Base-by-base conservation (phyloP, 768 basidiomycete genomes). In the Roridomyces roridus region DNA sequence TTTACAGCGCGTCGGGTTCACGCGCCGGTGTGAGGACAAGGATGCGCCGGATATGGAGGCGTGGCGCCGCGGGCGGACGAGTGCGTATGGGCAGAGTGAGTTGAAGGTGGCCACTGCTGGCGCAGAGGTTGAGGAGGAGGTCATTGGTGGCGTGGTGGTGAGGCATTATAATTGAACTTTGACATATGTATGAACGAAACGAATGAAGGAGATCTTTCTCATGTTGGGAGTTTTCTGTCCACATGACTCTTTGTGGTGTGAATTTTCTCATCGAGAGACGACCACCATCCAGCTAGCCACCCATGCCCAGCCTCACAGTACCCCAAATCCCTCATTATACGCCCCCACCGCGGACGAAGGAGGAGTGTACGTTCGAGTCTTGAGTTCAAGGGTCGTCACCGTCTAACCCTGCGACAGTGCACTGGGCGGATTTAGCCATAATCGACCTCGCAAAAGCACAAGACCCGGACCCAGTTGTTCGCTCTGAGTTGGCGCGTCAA, bases 101-200 rank as follows among this genome's bases (percentile, higher is more conserved):
- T 67, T 85, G 41, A 77, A 75, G 55, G 68, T 69, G 29, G 69
- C 72, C 15, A 67, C 57, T 34, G 78, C 77, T 18, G 71, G 14
- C 7, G 29, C 74, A 1, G 76, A 74, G 1, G 77, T 82, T 1
- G 83, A 87, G 59, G 82, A 85, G 62, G 84, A 86, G 60, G 57
- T 81, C 36, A 73, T 86, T 42, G 79, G 76, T n/a, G 85, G 85
- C 0, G 74, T 86, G 1, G 55, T 84, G 4, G 83, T 86, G 9
- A 82, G 80, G 63, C 83, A 85, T 55, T 86, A 83, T 60, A 85
- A 78, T 60, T 87, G 57, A 67, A 17, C 29, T 31, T n/a, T n/a
- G n/a, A n/a, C n/a, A n/a, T n/a, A n/a, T n/a, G n/a, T n/a, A n/a
- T n/a, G n/a, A n/a, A n/a, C n/a, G n/a, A n/a, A n/a, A n/a, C n/a